A percentile compares a stretch with the other conserved stretches of the same genome.
These are phyloP conservation scores for Avena sativa DNA, from an alignment of 176 grass and related monocot genomes.

Conservation along the genomic window DNA sequence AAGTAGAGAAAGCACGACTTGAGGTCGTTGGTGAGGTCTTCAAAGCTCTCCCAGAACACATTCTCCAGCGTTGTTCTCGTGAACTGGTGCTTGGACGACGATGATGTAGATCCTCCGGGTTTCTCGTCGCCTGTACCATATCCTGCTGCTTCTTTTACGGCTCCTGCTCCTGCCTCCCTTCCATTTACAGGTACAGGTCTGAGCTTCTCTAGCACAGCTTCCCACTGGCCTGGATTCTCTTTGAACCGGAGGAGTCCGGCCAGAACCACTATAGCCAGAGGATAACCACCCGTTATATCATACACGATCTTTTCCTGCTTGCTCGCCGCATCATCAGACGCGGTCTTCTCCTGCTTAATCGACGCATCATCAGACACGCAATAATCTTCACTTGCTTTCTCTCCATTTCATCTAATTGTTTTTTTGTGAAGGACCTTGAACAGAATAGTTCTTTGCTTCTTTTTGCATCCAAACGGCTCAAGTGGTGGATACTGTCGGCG, in stretches of 20 bases:
- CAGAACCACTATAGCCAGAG: constrained; percentile 31
- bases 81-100: too few relatives aligned
- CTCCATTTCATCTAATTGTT: neutral
- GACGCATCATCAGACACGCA: neutral
- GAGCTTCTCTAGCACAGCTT: neutral
- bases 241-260: constrained; percentile 14
- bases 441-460: neutral
- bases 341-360: neutral
- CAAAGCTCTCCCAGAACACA: constrained; percentile 16
- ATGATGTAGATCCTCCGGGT: too few relatives aligned
- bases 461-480: neutral
- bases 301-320: neutral
- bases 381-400: neutral
- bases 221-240: constrained; percentile 23
- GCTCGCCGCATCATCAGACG: too few relatives aligned
- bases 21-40: constrained; percentile 20
- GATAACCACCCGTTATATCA: constrained; percentile 7
- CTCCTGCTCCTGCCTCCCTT: too few relatives aligned
- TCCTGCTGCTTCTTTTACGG: too few relatives aligned
- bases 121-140: too few relatives aligned
- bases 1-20: constrained; percentile 37
- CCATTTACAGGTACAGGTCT: neutral
- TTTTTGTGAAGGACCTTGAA: neutral
- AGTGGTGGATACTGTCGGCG: neutral
- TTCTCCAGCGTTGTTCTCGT: neutral